Evolutionary conservation across 495 filamentous ascomycete species (phyloP).

Genomic region (Podospora pseudoanserina): DNA sequence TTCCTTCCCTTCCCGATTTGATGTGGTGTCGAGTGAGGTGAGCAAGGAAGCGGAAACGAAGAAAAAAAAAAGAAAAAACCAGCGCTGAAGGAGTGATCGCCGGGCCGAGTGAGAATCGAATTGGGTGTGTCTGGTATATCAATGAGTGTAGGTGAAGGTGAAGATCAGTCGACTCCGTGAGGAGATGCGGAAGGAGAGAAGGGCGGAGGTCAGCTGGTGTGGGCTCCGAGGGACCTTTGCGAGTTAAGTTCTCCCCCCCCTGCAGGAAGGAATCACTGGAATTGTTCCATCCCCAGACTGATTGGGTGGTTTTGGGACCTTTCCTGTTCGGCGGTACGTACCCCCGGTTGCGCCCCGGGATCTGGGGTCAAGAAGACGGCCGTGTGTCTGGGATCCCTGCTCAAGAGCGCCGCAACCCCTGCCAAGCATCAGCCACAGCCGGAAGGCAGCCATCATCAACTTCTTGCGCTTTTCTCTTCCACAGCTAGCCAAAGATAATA

Average conservation of each 20-base stretch:
- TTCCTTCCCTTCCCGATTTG: no score
- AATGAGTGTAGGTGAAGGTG: constrained; percentile 15
- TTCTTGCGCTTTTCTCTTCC: background rate
- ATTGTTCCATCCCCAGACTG: background rate
- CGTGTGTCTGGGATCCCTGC: constrained; percentile 3
- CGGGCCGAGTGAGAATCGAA: constrained; percentile 14
- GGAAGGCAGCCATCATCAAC: background rate
- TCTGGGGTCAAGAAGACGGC: background rate
- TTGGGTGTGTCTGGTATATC: background rate
- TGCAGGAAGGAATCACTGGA: constrained; percentile 4
- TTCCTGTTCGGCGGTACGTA: background rate
- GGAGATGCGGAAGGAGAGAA: constrained; percentile 11
- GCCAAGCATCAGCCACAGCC: constrained; percentile 9
- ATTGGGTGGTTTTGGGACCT: background rate
- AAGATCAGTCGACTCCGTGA: constrained; percentile 8
- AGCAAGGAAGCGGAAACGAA: no score
- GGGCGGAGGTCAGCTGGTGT: background rate
- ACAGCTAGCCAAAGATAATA: background rate
- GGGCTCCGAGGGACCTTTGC: constrained; percentile 5
- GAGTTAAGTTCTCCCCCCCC: constrained; percentile 5
- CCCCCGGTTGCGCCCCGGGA: background rate
- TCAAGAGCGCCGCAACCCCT: background rate
- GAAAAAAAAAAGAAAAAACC: background rate
- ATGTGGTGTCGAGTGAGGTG: background rate
- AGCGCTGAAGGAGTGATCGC: constrained; percentile 16